Conservation (phyloP, 805 yeast species). For the Wickerhamiella galacta region DNA sequence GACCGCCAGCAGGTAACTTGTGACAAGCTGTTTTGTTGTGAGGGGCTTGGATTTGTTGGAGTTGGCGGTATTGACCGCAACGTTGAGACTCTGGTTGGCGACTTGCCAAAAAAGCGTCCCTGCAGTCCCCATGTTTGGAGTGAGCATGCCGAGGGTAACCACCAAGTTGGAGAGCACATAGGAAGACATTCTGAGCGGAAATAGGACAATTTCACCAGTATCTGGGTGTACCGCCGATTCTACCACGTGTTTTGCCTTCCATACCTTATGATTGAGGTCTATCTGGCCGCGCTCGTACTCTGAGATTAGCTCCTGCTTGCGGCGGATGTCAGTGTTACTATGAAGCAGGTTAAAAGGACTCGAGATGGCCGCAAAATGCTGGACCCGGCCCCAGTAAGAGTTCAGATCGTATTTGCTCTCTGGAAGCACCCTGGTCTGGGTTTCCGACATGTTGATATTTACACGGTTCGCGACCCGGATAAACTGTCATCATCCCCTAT, state of each 20-base stretch:
- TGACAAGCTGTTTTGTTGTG: conserved; percentile 55
- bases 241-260: conserved; percentile 74
- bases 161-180: conserved; percentile 86
- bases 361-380: conserved; percentile 82
- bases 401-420: conserved; percentile 44
- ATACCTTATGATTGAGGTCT: conserved; percentile 60
- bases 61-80: conserved; percentile 91
- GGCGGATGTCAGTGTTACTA: conserved; percentile 41
- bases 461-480: too few species aligned
- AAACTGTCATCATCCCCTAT: too few species aligned
- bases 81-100: conserved; percentile 92
- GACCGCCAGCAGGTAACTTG: conserved; percentile 77
- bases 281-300: conserved; percentile 57
- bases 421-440: conserved; percentile 8
- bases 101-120: conserved; percentile 97
- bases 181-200: conserved; percentile 95
- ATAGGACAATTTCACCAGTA: conserved; percentile 77
- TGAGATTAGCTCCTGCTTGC: conserved; percentile 49
- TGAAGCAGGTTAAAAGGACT: conserved; percentile 80
- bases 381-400: conserved; percentile 86
- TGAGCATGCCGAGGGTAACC: conserved; percentile 94
- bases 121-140: conserved; percentile 75
- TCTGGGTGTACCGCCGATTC: conserved; percentile 95
- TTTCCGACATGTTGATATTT: too few species aligned
- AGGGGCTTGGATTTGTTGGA: conserved; percentile 91